Evolutionary conservation across 805 yeast genomes (phyloP).

Genomic region (Candida yuanshanica): DNA sequence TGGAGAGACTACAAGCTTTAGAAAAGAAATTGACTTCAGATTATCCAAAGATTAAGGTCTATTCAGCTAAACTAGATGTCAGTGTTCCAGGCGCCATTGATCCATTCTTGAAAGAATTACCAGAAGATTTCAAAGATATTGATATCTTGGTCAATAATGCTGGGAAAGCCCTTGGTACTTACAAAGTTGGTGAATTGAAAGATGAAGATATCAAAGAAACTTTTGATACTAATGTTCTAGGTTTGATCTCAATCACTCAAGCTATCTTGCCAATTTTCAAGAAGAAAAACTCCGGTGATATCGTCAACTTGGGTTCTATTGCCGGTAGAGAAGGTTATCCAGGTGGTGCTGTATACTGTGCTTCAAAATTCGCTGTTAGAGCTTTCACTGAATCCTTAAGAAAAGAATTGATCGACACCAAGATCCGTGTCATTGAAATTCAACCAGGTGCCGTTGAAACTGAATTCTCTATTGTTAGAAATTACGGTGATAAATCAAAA

Average conservation of each 20-base stretch:
- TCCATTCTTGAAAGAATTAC: slow-evolving; percentile 48
- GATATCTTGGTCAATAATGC: slow-evolving; percentile 71
- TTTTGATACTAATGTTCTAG: slow-evolving; percentile 85
- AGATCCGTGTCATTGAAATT: slow-evolving; percentile 58
- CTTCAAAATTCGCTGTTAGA: slow-evolving; percentile 67
- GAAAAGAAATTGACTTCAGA: slow-evolving; percentile 38
- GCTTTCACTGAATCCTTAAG: slow-evolving; percentile 68
- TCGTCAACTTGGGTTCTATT: slow-evolving; percentile 69
- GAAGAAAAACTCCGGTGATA: slow-evolving; percentile 63
- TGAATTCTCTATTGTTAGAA: slow-evolving; percentile 56
- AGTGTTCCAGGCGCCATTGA: slow-evolving; percentile 44
- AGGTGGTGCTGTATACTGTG: slow-evolving; percentile 74
- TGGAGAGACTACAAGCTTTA: slow-evolving; percentile 50
- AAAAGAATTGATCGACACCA: slow-evolving; percentile 68
- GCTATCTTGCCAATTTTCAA: slow-evolving; percentile 68
- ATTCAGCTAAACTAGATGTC: slow-evolving; percentile 50
- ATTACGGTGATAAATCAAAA: slow-evolving; percentile 47
- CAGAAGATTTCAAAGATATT: slow-evolving; percentile 54
- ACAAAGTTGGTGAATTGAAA: slow-evolving; percentile 62
- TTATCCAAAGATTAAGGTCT: slow-evolving; percentile 43
- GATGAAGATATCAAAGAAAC: slow-evolving; percentile 63
- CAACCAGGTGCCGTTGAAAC: slow-evolving; percentile 72
- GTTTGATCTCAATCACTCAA: slow-evolving; percentile 80
- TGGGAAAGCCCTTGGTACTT: slow-evolving; percentile 77
- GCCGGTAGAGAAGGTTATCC: slow-evolving; percentile 80